phyloP scores from a whole-genome alignment of 2,329 filamentous ascomycete species.

The Fusarium denticulatum region DNA sequence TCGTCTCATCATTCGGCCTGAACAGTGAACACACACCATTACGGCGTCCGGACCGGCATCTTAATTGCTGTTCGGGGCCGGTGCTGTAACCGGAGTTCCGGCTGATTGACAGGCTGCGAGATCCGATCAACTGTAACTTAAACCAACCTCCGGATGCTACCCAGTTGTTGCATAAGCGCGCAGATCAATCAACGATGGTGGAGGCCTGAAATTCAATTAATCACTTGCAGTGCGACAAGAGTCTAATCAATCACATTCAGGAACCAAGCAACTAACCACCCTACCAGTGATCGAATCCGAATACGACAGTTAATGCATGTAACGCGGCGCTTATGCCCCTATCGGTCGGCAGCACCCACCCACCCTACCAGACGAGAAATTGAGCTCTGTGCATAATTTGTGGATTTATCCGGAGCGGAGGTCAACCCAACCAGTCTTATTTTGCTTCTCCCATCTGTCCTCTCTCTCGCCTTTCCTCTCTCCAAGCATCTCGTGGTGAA shows the following conservation, averaged over 20 bases:
- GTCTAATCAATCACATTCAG: neutral
- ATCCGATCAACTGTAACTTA: neutral
- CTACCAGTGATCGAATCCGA: constrained; percentile 7
- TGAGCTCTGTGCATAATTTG: constrained; percentile 42
- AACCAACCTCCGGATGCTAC: neutral
- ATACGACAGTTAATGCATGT: constrained; percentile 26
- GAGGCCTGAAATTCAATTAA: neutral
- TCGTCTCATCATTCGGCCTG: neutral
- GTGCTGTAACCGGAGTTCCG: neutral
- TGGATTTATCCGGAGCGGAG: constrained; percentile 45
- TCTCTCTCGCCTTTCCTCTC: constrained; percentile 25
- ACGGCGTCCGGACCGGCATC: constrained; percentile 9
- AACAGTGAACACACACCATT: neutral
- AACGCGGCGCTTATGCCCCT: constrained; percentile 16
- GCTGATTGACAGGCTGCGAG: neutral
- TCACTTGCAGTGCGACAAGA: neutral
- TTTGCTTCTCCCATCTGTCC: constrained; percentile 35
- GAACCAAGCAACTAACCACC: neutral
- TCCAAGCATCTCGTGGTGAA: constrained; percentile 31
- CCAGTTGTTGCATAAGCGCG: constrained; percentile 13
- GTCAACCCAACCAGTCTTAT: constrained; percentile 29
- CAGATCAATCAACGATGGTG: neutral
- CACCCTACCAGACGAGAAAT: constrained; percentile 39
- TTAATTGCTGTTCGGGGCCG: neutral
- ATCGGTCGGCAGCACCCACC: constrained; percentile 21